Evolutionary conservation across 2,329 filamentous ascomycete species (phyloP).

Genomic region (Didymella segeticola): DNA sequence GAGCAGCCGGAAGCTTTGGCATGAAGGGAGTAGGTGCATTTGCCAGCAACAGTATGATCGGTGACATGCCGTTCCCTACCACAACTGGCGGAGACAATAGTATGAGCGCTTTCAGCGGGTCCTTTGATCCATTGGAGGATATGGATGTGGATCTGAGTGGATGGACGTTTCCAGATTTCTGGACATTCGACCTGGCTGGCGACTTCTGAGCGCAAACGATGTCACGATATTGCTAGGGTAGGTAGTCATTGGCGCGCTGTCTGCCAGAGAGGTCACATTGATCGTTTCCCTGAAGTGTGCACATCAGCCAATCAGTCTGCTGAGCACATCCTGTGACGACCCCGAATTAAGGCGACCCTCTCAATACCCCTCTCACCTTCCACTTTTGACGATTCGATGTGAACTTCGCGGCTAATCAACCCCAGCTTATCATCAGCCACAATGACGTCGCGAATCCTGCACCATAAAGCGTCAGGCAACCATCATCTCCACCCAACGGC

Average conservation of each 20-base stretch:
- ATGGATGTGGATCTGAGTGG: conserved; percentile 38
- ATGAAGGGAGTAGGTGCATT: conserved; percentile 6
- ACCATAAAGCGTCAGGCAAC: neutral
- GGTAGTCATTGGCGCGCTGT: no score
- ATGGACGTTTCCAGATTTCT: conserved; percentile 47
- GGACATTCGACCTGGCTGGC: conserved; percentile 43
- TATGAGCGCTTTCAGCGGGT: conserved; percentile 3
- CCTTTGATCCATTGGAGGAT: conserved; percentile 34
- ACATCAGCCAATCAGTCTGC: neutral
- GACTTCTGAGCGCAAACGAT: conserved; percentile 31
- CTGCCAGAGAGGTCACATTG: neutral
- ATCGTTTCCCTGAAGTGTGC: neutral
- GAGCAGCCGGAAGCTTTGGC: conserved; percentile 10
- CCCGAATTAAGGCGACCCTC: no score
- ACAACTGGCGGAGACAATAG: conserved; percentile 11
- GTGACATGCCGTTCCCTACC: conserved; percentile 8
- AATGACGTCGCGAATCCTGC: neutral
- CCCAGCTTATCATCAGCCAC: conserved; percentile 7
- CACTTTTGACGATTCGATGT: neutral
- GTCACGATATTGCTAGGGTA: no score
- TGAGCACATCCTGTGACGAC: no score
- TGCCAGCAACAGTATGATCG: neutral
- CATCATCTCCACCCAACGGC: neutral
- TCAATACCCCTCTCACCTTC: no score
- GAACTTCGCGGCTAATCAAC: neutral